A percentile compares a stretch with the other conserved stretches of the same genome.
Conservation (phyloP, 2,329 filamentous ascomycete species). For the Claviceps cyperi region DNA sequence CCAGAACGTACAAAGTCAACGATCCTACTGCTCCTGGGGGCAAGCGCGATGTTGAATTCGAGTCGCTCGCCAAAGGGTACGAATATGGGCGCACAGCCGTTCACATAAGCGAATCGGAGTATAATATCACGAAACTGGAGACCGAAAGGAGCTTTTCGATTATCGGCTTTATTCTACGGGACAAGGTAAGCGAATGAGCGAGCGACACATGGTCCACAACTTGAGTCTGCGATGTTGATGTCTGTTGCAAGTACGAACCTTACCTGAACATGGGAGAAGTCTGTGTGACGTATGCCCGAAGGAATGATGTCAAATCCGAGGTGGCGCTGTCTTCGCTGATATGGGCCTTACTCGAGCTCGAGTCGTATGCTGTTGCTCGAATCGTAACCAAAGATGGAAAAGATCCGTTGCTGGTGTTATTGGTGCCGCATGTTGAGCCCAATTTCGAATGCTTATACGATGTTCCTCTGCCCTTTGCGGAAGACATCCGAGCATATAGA, state of each 20-base stretch:
- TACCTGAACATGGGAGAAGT: conserved; percentile 76
- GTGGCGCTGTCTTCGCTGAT: conserved; percentile 81
- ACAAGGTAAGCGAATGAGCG: conserved; percentile 38
- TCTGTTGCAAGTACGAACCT: conserved; percentile 49
- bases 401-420: conserved; percentile 59
- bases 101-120: conserved; percentile 72
- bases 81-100: conserved; percentile 88
- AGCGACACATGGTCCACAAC: not conserved
- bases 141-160: conserved; percentile 64
- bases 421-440: conserved; percentile 66
- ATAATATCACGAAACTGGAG: conserved; percentile 77
- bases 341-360: conserved; percentile 71
- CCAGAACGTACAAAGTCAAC: conserved; percentile 68
- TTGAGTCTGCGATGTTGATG: not conserved
- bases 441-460: conserved; percentile 81
- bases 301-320: conserved; percentile 65
- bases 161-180: conserved; percentile 67
- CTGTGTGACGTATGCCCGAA: conserved; percentile 63
- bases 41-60: conserved; percentile 67
- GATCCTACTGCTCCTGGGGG: conserved; percentile 62
- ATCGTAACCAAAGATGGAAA: conserved; percentile 75
- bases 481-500: conserved; percentile 79
- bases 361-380: conserved; percentile 74
- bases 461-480: conserved; percentile 78
- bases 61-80: conserved; percentile 83